phyloP scores from a whole-genome alignment of 2,329 filamentous ascomycete species.

The Aspergillus oerlinghausenensis region DNA sequence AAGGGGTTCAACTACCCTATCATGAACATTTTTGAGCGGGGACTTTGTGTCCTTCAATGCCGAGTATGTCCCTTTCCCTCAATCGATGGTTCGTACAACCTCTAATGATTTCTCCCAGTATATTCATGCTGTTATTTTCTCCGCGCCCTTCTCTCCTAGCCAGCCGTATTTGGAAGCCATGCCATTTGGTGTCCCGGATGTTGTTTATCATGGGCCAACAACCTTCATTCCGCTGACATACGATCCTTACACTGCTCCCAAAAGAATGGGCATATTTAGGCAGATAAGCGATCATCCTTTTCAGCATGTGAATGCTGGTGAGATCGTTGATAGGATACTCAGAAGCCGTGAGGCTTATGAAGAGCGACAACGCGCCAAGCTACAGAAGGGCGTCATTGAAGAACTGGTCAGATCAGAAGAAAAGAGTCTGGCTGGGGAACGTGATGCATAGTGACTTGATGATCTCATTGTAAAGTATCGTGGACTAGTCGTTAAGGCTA shows the following conservation, averaged over 20 bases:
- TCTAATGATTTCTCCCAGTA: slow-evolving; percentile 53
- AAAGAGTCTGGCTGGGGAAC: slow-evolving; percentile 20
- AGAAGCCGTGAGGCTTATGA: slow-evolving; percentile 83
- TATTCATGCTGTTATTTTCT: slow-evolving; percentile 81
- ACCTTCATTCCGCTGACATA: slow-evolving; percentile 76
- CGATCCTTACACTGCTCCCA: slow-evolving; percentile 76
- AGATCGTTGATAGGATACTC: slow-evolving; percentile 88
- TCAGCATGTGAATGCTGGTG: slow-evolving; percentile 80
- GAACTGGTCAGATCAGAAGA: slow-evolving; percentile 60
- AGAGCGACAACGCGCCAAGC: slow-evolving; percentile 83
- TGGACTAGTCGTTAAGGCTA: neutral
- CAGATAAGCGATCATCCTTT: slow-evolving; percentile 75
- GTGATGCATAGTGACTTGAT: neutral
- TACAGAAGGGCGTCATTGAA: slow-evolving; percentile 77
- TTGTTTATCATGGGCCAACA: slow-evolving; percentile 95
- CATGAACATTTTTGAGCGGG: slow-evolving; percentile 98
- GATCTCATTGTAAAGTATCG: neutral
- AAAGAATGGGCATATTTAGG: slow-evolving; percentile 76
- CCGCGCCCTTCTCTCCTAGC: slow-evolving; percentile 82
- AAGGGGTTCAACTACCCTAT: slow-evolving; percentile 98
- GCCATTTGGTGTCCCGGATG: slow-evolving; percentile 68
- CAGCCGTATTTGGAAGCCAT: slow-evolving; percentile 69
- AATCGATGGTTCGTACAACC: neutral
- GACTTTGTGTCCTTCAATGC: slow-evolving; percentile 92
- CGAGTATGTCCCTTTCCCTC: slow-evolving; percentile 54